Evolutionary conservation across 306 rosid species (phyloP), one percentile per base, ranked within the genome.

Genomic region (Cyamopsis tetragonoloba): DNA sequence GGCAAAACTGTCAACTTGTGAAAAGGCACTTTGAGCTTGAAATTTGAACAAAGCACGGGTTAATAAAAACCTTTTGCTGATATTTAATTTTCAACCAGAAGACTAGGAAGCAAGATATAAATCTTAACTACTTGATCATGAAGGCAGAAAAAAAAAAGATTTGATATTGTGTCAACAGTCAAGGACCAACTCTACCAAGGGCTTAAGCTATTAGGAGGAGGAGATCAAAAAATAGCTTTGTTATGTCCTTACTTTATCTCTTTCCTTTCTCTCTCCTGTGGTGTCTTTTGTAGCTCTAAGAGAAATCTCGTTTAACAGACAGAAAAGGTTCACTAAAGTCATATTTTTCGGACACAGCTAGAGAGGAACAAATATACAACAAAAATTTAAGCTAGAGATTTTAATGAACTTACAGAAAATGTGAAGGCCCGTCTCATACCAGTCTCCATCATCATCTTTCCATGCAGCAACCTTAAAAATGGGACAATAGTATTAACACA

Each of bases 351-450:
- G 18, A 8, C 31, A 23, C 32, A 41, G n/a, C 30, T 14, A 38
- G 32, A 32, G 47, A 50, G n/a, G n/a, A 61, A 42, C 39, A 62
- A 14, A 38, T n/a, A 38, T 37, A 13, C 13, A 9, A 38, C 70
- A 79, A 57, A 70, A 42, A 34, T 24, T 51, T 32, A 38, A 44
- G 73, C 22, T 22, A 2, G 6, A 27, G 34, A 26, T 17, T 34
- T 23, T 42, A 69, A 41, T 55, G 27, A 79, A 81, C 97, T 86
- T 82, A 93, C 98, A 93, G 77, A 93, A 93, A 76, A 93, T 93
- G 74, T 93, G 98, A 28, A 93, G 84, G 70, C 98, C 98, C 13
- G 98, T 93, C 80, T 93, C 98, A 13, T 88, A 93, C 97, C 97
- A 89, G 63, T 93, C 98, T 72, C 98, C 98, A 72, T 89, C 96